Conservation (phyloP, 176 grass and related monocot genomes). For the Tillandsia leiboldiana region DNA sequence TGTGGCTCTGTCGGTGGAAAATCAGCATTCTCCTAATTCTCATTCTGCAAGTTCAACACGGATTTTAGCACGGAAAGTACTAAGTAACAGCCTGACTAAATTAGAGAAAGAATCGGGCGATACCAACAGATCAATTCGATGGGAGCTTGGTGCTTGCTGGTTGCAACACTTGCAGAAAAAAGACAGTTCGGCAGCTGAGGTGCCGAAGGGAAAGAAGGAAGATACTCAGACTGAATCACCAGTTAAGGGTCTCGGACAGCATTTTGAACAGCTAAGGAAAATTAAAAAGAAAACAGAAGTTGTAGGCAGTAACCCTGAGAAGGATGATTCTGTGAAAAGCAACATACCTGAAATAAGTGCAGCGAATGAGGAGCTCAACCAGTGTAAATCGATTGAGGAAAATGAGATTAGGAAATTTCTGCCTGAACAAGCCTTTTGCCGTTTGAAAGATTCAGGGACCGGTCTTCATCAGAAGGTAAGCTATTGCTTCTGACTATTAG, state of each 20-base stretch:
- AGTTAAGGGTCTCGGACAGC: constrained; percentile 86
- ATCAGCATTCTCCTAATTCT: constrained; percentile 28
- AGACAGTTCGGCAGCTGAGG: constrained; percentile 33
- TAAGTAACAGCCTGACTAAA: constrained; percentile 61
- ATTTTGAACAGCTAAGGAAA: constrained; percentile 80
- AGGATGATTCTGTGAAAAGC: constrained; percentile 47
- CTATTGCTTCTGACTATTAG: constrained; percentile 2
- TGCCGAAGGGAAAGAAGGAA: constrained; percentile 23
- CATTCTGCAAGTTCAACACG: constrained; percentile 29
- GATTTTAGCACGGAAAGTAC: constrained; percentile 49
- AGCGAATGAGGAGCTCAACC: constrained; percentile 26
- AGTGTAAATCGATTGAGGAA: constrained; percentile 17
- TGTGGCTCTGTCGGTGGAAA: constrained; percentile 23
- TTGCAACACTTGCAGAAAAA: constrained; percentile 85
- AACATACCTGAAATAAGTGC: constrained; percentile 17
- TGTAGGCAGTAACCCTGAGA: constrained; percentile 30
- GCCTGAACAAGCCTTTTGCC: constrained; percentile 46
- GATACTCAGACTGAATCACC: constrained; percentile 38
- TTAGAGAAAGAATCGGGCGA: constrained; percentile 31
- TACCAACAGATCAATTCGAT: constrained; percentile 55
- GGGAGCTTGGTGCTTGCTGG: constrained; percentile 91
- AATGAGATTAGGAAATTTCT: constrained; percentile 55
- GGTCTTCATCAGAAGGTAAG: constrained; percentile 75
- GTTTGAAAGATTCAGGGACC: constrained; percentile 57
- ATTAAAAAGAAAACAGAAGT: constrained; percentile 63